Evolutionary conservation across 2,329 filamentous ascomycete species (phyloP).

Genomic region (Claviceps humidiphila): DNA sequence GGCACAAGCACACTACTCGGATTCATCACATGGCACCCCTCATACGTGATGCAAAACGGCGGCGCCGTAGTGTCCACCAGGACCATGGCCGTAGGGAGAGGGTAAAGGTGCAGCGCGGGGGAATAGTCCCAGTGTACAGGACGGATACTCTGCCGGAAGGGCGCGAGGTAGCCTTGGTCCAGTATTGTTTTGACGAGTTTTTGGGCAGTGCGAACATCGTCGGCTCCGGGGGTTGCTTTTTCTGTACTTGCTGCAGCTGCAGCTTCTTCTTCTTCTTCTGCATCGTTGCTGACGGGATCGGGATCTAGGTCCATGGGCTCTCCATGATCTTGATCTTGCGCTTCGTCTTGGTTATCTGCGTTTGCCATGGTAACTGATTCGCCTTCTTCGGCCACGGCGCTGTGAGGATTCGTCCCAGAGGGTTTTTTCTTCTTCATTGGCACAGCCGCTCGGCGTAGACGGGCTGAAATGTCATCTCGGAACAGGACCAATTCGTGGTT

Average conservation of each 20-base stretch:
- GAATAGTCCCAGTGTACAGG: slow-evolving; percentile 88
- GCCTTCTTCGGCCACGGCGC: slow-evolving; percentile 20
- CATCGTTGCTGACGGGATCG: slow-evolving; percentile 23
- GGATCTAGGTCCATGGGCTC: slow-evolving; percentile 30
- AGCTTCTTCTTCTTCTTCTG: slow-evolving; percentile 1
- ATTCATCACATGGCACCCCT: slow-evolving; percentile 93
- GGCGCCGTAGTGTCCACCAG: slow-evolving; percentile 71
- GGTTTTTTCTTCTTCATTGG: slow-evolving; percentile 46
- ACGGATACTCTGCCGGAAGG: slow-evolving; percentile 66
- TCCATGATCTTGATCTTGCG: slow-evolving; percentile 6
- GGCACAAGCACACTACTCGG: slow-evolving; percentile 64
- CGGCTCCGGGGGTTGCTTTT: slow-evolving; percentile 13
- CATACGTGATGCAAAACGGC: slow-evolving; percentile 79
- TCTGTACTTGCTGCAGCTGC: slow-evolving; percentile 5
- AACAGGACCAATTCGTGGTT: slow-evolving; percentile 79
- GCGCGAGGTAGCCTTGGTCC: slow-evolving; percentile 78
- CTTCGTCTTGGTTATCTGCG: slow-evolving; percentile 8
- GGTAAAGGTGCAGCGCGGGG: slow-evolving; percentile 66
- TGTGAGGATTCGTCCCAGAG: neutral
- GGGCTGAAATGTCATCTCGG: slow-evolving; percentile 70
- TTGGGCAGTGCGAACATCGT: slow-evolving; percentile 47
- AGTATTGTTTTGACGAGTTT: slow-evolving; percentile 83
- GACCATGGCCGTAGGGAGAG: slow-evolving; percentile 71
- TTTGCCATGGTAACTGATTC: slow-evolving; percentile 7
- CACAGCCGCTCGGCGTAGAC: slow-evolving; percentile 65